Evolutionary conservation across 331 rosid species (phyloP), one percentile per base, ranked within the genome.

Genomic region (Telfairia occidentalis): DNA sequence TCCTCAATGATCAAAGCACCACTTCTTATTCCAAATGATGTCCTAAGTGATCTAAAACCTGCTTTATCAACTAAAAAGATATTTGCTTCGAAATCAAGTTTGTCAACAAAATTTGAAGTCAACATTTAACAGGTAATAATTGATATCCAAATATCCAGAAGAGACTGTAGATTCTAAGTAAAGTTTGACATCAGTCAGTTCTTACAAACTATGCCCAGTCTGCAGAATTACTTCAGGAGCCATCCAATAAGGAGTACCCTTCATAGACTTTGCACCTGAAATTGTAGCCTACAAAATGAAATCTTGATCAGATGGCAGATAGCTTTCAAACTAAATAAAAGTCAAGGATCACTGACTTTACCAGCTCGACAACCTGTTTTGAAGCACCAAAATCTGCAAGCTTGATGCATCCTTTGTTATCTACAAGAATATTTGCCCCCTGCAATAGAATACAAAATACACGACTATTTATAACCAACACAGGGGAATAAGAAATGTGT

Each of bases 211-310:
- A 85, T 96, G 99, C 77, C 99, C 97, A 49, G 99, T 96, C 85
- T 96, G 97, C 71, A 86, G 92, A 90, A 96, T 90, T 78, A 96
- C 99, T 89, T 96, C 99, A 65, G 99, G 99, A 89, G 99, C 97
- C 99, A 96, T 96, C 99, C 99, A 96, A 77, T 96, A 92, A 61
- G 99, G 99, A 76, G 99, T 96, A 50, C 99, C 99, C 89, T 96
- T 96, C 97, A 96, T 92, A 77, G 99, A 96, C 89, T 96, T 96
- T 65, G 99, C 97, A 64, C 99, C 97, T 5, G 99, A 89, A 75
- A 96, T 86, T 53, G 99, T 96, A 77, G 99, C 97, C 99, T 96
- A 80, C 83, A 86, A 37, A 86, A 35, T 32, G 77, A 29, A 60
- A 59, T 64, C 45, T 37, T 84, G 75, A 74, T 77, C 63, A 75